These are phyloP conservation scores for Butyriboletus appendiculatus DNA, from an alignment of 1,284 basidiomycete genomes.

Conservation along the genomic window DNA sequence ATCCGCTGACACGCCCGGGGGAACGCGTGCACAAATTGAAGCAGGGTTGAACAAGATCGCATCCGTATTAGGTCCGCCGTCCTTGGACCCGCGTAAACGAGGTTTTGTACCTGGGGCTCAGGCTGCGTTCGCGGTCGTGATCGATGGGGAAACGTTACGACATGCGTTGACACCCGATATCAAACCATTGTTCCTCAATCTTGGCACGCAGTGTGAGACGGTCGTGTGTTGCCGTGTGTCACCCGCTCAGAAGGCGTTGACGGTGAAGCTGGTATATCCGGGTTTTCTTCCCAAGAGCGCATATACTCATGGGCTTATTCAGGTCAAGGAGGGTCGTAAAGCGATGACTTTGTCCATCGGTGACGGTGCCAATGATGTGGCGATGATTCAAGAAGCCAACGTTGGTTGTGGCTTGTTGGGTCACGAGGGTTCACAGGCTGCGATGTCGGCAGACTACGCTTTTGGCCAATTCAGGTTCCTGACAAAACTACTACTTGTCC, in stretches of 20 bases:
- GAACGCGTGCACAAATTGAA: conserved; percentile 86
- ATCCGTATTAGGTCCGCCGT: conserved; percentile 69
- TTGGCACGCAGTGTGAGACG: conserved; percentile 95
- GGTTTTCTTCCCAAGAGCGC: not conserved
- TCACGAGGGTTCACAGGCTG: conserved; percentile 95
- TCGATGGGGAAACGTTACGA: conserved; percentile 92
- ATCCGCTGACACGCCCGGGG: conserved; percentile 78
- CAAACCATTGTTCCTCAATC: conserved; percentile 85
- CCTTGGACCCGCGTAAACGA: conserved; percentile 54
- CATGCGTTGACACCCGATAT: conserved; percentile 79
- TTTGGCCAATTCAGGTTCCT: conserved; percentile 97
- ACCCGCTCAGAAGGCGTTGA: conserved; percentile 94
- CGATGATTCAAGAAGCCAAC: conserved; percentile 99
- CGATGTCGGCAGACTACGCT: conserved; percentile 98
- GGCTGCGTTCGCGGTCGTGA: conserved; percentile 89
- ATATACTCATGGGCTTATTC: conserved; percentile 7
- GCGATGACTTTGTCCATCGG: conserved; percentile 98
- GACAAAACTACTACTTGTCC: conserved; percentile 90
- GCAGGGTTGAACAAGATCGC: conserved; percentile 95
- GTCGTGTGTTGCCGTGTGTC: conserved; percentile 98
- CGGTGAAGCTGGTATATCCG: conserved; percentile 80
- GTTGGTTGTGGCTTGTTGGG: conserved; percentile 94
- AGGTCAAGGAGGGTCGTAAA: conserved; percentile 93
- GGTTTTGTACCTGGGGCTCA: conserved; percentile 69
- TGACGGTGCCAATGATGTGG: conserved; percentile 95